Percentiles rank a stretch among this genome's conserved stretches.
These are phyloP conservation scores for Cutaneotrichosporon sp. DNA, from an alignment of 1,284 basidiomycete genomes.

Conservation along the genomic window DNA sequence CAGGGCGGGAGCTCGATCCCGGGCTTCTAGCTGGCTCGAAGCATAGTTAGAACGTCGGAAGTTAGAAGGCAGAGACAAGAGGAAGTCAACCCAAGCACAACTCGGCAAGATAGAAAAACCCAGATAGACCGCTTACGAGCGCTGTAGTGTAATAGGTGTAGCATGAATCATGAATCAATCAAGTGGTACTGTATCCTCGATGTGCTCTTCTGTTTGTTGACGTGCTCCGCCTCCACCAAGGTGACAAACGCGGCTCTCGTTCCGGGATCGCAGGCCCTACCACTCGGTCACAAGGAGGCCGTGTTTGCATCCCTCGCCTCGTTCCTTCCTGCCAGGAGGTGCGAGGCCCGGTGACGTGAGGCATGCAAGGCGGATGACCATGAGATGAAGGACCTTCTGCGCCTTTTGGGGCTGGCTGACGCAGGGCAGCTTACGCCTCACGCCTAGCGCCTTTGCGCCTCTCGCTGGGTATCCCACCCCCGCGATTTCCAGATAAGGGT, in stretches of 20 bases:
- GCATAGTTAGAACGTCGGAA: conserved; percentile 13
- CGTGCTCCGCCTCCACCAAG: too few relatives aligned
- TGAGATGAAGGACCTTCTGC: neutral
- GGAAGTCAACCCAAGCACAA: neutral
- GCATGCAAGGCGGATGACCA: too few relatives aligned
- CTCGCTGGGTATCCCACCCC: neutral
- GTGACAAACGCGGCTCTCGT: neutral
- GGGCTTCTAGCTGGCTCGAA: conserved; percentile 21
- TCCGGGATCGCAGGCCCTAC: too few relatives aligned
- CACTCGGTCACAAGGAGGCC: neutral
- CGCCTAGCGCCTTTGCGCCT: neutral
- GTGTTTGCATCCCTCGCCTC: neutral
- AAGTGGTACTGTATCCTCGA: too few relatives aligned
- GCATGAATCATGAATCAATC: too few relatives aligned
- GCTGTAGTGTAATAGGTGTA: conserved; percentile 2
- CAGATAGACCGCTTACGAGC: conserved; percentile 1
- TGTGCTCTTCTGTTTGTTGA: too few relatives aligned
- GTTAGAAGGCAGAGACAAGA: conserved; percentile 12
- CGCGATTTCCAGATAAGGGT: neutral
- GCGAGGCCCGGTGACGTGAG: neutral
- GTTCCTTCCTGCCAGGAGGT: neutral
- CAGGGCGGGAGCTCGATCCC: conserved; percentile 19
- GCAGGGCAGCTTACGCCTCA: neutral
- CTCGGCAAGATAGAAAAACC: neutral
- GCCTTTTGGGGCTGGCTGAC: neutral